These are phyloP conservation scores for Gossypium davidsonii DNA, from an alignment of 441 rosid species.

Conservation along the genomic window DNA sequence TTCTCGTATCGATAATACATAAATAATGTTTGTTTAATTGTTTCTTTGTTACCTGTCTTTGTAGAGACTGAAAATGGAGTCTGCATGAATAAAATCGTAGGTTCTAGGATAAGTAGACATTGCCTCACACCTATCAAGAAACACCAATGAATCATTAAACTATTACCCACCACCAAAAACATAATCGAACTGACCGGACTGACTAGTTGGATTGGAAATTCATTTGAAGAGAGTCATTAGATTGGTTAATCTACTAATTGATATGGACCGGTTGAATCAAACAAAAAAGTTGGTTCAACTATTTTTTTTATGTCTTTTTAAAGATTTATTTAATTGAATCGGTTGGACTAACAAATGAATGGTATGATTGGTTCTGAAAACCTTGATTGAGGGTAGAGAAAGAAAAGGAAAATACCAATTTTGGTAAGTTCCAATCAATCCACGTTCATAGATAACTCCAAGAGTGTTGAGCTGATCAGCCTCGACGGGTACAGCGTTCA, in stretches of 20 bases:
- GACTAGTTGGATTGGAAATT: no score
- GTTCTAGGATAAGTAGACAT: constrained; percentile 73
- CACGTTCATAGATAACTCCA: constrained; percentile 59
- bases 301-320: no score
- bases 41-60: constrained; percentile 24
- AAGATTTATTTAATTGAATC: no score
- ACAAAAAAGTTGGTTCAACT: no score
- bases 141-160: background rate
- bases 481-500: constrained; percentile 54
- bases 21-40: background rate
- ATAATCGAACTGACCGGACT: background rate
- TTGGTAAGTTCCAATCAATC: constrained; percentile 65
- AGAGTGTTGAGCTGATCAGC: constrained; percentile 39
- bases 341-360: no score
- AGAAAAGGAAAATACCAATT: constrained; percentile 35
- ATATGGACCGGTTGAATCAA: no score
- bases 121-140: constrained; percentile 50
- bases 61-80: constrained; percentile 37
- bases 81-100: constrained; percentile 53
- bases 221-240: no score
- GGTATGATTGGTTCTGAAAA: no score
- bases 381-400: background rate
- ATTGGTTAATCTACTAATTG: no score
- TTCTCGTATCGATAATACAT: background rate
- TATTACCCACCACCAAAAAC: background rate